These are phyloP conservation scores for Salix suchowensis DNA, from an alignment of 345 rosid genomes.

Conservation along the genomic window DNA sequence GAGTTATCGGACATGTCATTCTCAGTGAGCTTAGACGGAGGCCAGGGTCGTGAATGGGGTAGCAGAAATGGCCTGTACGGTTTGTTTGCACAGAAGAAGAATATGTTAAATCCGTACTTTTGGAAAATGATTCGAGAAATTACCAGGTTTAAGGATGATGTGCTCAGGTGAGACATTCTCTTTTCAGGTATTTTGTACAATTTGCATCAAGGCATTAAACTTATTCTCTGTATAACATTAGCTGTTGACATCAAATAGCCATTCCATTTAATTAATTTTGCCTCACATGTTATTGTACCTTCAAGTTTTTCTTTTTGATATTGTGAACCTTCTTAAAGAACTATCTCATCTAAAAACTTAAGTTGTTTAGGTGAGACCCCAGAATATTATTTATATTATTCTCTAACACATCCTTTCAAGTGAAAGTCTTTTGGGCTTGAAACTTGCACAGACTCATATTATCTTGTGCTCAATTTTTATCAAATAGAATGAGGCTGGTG, in stretches of 20 bases:
- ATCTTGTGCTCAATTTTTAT: too few relatives aligned
- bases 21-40: constrained; percentile 71
- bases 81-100: constrained; percentile 72
- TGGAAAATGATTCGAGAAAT: constrained; percentile 85
- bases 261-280: too few relatives aligned
- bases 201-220: background rate
- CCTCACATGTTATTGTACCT: too few relatives aligned
- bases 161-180: constrained; percentile 36
- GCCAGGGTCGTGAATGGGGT: constrained; percentile 87
- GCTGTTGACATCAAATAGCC: background rate
- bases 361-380: too few relatives aligned
- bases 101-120: constrained; percentile 54
- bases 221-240: background rate
- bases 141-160: constrained; percentile 61
- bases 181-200: background rate
- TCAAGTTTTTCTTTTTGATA: too few relatives aligned
- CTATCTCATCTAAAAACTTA: too few relatives aligned
- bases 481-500: too few relatives aligned
- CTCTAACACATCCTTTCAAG: accelerated
- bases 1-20: constrained; percentile 82
- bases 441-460: too few relatives aligned
- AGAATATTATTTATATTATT: too few relatives aligned
- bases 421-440: too few relatives aligned
- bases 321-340: too few relatives aligned
- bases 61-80: constrained; percentile 67